phyloP scores from a whole-genome alignment of 176 grass and related monocot species.

The Musa itinerans region DNA sequence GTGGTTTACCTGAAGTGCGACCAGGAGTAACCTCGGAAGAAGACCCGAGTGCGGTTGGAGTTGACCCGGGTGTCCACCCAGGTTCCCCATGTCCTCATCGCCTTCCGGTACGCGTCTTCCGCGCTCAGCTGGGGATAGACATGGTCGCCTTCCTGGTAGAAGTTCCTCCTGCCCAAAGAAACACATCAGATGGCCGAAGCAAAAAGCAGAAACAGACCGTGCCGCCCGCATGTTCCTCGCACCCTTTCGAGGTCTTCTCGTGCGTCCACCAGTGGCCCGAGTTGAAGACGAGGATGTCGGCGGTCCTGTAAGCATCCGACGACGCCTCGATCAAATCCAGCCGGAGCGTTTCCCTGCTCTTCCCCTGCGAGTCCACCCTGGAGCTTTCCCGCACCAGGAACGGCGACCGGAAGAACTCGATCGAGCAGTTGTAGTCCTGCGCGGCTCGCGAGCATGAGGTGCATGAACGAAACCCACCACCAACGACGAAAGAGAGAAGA shows the following conservation, averaged over 20 bases:
- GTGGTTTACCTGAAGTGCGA: constrained; percentile 67
- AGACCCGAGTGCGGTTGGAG: constrained; percentile 46
- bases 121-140: constrained; percentile 61
- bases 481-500: constrained; percentile 5
- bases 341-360: constrained; percentile 59
- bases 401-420: constrained; percentile 81
- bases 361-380: constrained; percentile 27
- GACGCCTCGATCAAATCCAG: constrained; percentile 56
- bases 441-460: not conserved
- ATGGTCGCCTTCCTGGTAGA: constrained; percentile 71
- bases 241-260: constrained; percentile 85
- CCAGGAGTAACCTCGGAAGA: constrained; percentile 87
- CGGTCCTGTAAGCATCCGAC: constrained; percentile 47
- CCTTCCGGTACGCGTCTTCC: constrained; percentile 66
- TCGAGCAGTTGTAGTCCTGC: constrained; percentile 77
- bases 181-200: too few relatives aligned
- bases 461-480: not conserved
- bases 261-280: constrained; percentile 99
- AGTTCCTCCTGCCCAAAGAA: constrained; percentile 45
- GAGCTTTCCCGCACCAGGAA: constrained; percentile 87
- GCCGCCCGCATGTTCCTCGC: not conserved
- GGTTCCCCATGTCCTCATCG: constrained; percentile 69
- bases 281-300: constrained; percentile 84
- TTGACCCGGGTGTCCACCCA: constrained; percentile 70
- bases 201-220: too few relatives aligned